Evolutionary conservation across 495 filamentous ascomycete genomes (phyloP), one percentile per base, ranked within the genome.

Genomic region (Penicillium canescens): DNA sequence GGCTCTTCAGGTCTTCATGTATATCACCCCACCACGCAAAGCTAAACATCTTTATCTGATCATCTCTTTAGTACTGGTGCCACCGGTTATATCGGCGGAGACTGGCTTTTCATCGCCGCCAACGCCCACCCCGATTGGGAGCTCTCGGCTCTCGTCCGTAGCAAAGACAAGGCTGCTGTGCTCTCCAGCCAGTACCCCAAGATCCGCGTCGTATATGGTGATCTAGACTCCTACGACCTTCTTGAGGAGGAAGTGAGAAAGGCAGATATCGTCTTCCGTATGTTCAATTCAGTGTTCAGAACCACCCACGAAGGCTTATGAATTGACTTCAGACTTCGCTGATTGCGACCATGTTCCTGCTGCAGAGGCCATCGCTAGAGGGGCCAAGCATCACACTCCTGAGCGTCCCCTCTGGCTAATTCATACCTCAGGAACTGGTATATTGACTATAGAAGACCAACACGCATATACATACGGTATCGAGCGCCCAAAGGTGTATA

Each of bases 11-110:
- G n/a, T n/a, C n/a, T n/a, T n/a, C n/a, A n/a, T n/a, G n/a, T n/a
- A n/a, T n/a, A n/a, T n/a, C n/a, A n/a, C n/a, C n/a, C n/a, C n/a
- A n/a, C n/a, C n/a, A n/a, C n/a, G n/a, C n/a, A n/a, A n/a, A n/a
- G n/a, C n/a, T n/a, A n/a, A n/a, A n/a, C n/a, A n/a, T n/a, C n/a
- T n/a, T n/a, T n/a, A n/a, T n/a, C n/a, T n/a, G n/a, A n/a, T n/a
- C n/a, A n/a, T n/a, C n/a, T 35, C 33, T 35, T 35, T 35, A 84
- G 82, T 36, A 82, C 78, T 33, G 85, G 86, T 36, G 77, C 72
- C n/a, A 88, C 79, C 53, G 89, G 89, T 34, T 92, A 91, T 62
- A 89, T 92, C 55, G 89, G 87, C 21, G 88, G 90, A 18, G 87
- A 92, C 58, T 78, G 75, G 31, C 77, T 91, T 33, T 82, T 82